Conservation (phyloP, 2,329 filamentous ascomycete species). For the Verticillium zaregamsianum region DNA sequence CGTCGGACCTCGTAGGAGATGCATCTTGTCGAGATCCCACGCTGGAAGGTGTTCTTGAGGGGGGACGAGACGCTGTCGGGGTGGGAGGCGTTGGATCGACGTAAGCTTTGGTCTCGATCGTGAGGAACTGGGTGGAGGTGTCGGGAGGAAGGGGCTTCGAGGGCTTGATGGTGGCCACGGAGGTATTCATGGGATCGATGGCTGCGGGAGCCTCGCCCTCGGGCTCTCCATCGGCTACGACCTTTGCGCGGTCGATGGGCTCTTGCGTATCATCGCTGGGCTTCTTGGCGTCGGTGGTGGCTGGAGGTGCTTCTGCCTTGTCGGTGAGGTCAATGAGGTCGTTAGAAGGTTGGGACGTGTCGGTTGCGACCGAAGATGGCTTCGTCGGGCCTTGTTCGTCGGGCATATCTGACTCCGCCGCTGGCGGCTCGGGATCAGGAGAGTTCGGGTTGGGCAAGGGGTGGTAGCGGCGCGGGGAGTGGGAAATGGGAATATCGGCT, state of each 20-base stretch:
- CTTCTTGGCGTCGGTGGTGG: slow-evolving; percentile 2
- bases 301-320: not conserved
- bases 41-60: slow-evolving; percentile 56
- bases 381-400: not conserved
- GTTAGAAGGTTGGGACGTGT: not conserved
- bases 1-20: slow-evolving; percentile 53
- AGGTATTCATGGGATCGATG: slow-evolving; percentile 35
- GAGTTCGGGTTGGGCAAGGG: not conserved
- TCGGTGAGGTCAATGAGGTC: slow-evolving; percentile 13
- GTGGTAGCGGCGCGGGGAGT: not conserved
- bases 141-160: slow-evolving; percentile 32
- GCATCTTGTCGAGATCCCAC: slow-evolving; percentile 45
- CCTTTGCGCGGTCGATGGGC: not conserved
- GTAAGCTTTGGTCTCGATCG: slow-evolving; percentile 44
- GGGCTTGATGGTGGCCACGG: slow-evolving; percentile 46
- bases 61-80: slow-evolving; percentile 48
- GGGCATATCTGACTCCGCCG: not conserved
- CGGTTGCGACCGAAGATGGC: not conserved
- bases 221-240: not conserved
- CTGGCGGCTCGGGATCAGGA: not conserved
- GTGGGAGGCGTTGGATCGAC: slow-evolving; percentile 57
- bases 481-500: not conserved
- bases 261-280: not conserved
- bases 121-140: slow-evolving; percentile 36
- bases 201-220: not conserved